Base-by-base conservation (phyloP, 2,329 filamentous ascomycete genomes). In the Penicillium sp. region DNA sequence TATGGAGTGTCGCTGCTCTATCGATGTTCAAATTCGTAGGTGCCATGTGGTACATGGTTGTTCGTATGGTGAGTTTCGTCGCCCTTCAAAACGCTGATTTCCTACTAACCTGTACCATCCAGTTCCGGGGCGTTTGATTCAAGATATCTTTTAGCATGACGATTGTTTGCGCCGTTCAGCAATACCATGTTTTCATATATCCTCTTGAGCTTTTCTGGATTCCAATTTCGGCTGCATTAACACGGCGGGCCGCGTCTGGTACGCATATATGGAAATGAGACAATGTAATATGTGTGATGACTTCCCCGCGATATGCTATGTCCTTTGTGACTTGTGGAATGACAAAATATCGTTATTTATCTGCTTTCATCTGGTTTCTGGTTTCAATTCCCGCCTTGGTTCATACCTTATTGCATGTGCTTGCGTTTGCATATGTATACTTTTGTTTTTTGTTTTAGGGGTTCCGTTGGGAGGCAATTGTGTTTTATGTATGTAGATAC, bases 1-100 rank as follows among this genome's bases (percentile, higher is more conserved):
- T 96, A 55, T 96, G 91, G 85, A 90, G 85, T 68, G 91, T 96
- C 34, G 91, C 90, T 0, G 90, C 76, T 2, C 71, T 96, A 48
- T 90, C 87, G 19, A 81, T 83, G 2, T 92, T 96, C 72, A 88
- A 92, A 67, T 95, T 96, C 62, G 73, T 91, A 19, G 91, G 91
- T 2, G 88, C 88, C 0, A 78, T 89, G 72, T 95, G 90, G 89
- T 96, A 96, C 75, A 80, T 99, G 77, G 79, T 97, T 60, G 86
- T 92, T 49, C 80, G 90, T 63, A 80, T 95, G 81, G 92, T 95
- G 70, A 82, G 89, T 71, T 49, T 16, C 16, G 12, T 19, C n/a
- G 16, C 7, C 33, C 34, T 7, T 12, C 11, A 2, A 2, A 29
- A 9, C 2, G n/a, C 29, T 13, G 19, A 22, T 22, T 9, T 19